Conservation (phyloP, 2,329 filamentous ascomycete genomes). For the Trichoderma guizhouense region DNA sequence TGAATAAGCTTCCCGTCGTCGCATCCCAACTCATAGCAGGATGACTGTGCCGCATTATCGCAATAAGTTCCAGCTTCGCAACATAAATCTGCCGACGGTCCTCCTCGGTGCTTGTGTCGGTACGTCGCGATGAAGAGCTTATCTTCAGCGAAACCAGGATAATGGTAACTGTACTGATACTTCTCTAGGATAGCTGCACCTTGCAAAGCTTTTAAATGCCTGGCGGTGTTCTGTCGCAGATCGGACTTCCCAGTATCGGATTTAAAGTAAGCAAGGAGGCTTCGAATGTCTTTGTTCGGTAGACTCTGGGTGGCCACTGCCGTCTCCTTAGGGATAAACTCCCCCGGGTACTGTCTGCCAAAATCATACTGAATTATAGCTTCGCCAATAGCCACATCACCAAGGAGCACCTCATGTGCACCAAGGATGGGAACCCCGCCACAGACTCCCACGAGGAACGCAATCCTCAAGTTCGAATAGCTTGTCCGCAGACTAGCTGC, state of each 20-base stretch:
- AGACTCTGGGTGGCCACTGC: conserved; percentile 22
- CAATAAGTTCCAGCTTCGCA: neutral
- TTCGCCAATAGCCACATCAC: conserved; percentile 29
- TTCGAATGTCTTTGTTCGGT: conserved; percentile 23
- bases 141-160: neutral
- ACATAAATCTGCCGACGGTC: neutral
- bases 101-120: neutral
- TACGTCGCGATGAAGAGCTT: neutral
- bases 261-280: conserved; percentile 25
- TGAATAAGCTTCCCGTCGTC: neutral
- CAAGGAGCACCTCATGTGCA: conserved; percentile 23
- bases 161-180: neutral
- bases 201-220: conserved; percentile 6
- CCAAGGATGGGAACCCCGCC: conserved; percentile 22
- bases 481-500: conserved; percentile 17
- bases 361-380: conserved; percentile 30
- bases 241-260: neutral
- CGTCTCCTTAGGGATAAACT: conserved; percentile 25
- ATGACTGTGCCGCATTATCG: neutral
- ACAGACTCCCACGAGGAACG: conserved; percentile 23
- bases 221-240: neutral
- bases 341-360: conserved; percentile 25
- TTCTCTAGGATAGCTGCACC: neutral
- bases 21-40: neutral
- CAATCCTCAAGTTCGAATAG: conserved; percentile 21